Base-by-base conservation (phyloP, 257 asterid genomes). In the Rubia yunnanensis region DNA sequence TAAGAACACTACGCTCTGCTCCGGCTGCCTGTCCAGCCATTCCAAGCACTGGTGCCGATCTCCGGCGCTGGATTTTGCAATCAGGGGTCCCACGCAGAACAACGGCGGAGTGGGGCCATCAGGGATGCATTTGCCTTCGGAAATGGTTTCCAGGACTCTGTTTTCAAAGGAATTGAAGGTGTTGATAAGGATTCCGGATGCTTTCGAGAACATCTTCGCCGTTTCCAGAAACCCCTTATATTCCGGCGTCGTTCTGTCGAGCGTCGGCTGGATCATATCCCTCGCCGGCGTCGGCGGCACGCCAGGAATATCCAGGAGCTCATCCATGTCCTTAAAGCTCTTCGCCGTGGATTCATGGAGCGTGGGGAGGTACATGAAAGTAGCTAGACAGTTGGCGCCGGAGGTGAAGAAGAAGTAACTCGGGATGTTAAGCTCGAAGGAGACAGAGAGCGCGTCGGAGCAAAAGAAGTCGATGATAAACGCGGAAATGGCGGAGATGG, bases 401-500 rank as follows among this genome's bases (percentile, higher is more conserved):
- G 87, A 84, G 27, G 91, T 86, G 70, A 54, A 5, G 78, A 85
- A 86, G 20, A 48, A 82, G 34, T 84, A 84, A 0, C 89, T 66
- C 0, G 89, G 89, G 34, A 84, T 78, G 0, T 54, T 5, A 17
- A 88, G 67, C 1, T 65, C 32, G 46, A 58, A 4, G 53, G 91
- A 74, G 27, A 82, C 30, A 0, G 83, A 65, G 0, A 77, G 63
- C 2, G 85, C 63, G 0, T 76, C 2, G 36, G 72, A 48, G 76
- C 91, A 85, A 64, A 85, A 88, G 76, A 85, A 80, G 74, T 88
- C 96, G 41, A 88, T 73, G 58, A 88, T 11, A 52, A 84, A 75
- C 64, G 87, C 85, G 44, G 78, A 38, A 64, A 81, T 24, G 56
- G 6, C n/a, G 34, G 74, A 24, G 35, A 83, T 73, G 38, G 74